phyloP scores from a whole-genome alignment of 1,284 basidiomycete species.

The Stereum hirsutum region DNA sequence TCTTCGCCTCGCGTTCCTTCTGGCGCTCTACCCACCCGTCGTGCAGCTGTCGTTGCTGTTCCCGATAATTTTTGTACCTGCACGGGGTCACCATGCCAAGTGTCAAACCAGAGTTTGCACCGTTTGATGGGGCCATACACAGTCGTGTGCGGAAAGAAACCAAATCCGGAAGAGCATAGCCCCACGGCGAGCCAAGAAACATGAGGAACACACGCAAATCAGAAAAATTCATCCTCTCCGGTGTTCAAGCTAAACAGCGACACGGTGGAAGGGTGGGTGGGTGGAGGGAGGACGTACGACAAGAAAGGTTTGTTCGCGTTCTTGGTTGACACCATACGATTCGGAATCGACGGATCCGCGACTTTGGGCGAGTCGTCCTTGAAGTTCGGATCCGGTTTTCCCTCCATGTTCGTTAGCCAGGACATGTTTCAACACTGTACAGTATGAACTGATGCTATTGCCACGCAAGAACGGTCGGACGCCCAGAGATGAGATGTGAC shows the following conservation, averaged over 20 bases:
- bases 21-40: constrained; percentile 62
- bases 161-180: too few relatives aligned
- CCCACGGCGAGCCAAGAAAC: constrained; percentile 1
- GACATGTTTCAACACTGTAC: too few relatives aligned
- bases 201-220: too few relatives aligned
- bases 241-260: background rate
- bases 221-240: too few relatives aligned
- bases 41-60: constrained; percentile 50
- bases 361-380: constrained; percentile 33
- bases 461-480: too few relatives aligned
- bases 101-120: too few relatives aligned
- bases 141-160: too few relatives aligned
- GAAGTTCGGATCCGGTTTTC: constrained; percentile 24
- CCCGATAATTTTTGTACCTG: constrained; percentile 66
- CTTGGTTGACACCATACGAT: constrained; percentile 66
- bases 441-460: too few relatives aligned
- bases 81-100: background rate
- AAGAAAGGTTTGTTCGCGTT: constrained; percentile 75
- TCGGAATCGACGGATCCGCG: constrained; percentile 45
- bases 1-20: constrained; percentile 60
- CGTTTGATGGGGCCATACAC: too few relatives aligned
- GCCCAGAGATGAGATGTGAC: too few relatives aligned
- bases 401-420: constrained; percentile 42
- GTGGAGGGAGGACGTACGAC: constrained; percentile 39
- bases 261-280: background rate